Evolutionary conservation across 140 eudicot species (phyloP), one percentile per base, ranked within the genome.

Genomic region (Senecio squalidus): DNA sequence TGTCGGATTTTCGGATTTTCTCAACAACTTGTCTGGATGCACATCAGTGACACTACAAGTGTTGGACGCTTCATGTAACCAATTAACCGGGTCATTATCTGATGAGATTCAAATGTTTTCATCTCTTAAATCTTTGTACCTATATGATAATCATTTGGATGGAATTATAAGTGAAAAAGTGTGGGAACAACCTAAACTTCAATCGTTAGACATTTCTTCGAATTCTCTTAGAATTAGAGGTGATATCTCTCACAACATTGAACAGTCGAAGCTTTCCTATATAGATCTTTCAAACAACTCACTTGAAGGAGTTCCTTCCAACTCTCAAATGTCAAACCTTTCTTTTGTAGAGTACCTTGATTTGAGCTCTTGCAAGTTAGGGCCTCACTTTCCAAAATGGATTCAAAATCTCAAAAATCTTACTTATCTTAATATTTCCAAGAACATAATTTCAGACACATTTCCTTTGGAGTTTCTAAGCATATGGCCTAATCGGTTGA

Each of bases 221-320:
- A 78, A 78, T 27, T 51, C 56, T n/a, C 49, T 78, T 2, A 36
- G 53, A 71, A 75, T 78, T 2, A 36, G 53, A 71, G 78, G 78
- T 7, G 28, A 30, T 1, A 22, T 72, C 39, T 34, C 77, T 5
- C 30, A 67, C 9, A 40, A 40, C 3, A 39, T 59, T 16, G 65
- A 36, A 16, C 39, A 15, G 18, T 59, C 39, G 1, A 59, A 38
- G 26, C 52, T 59, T 38, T 4, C 0, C 0, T 1, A 0, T 1
- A 24, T 59, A 24, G 3, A 41, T 40, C 39, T 46, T 6, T 61
- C 67, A 9, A 61, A 18, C 30, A 61, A 61, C 20, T 61, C 45
- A 44, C 14, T 45, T 4, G 20, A 16, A 5, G 43, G 43, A 9
- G n/a, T 34, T 36, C 15, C 43, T 36, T 10, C 16, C 14, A 23